phyloP scores from a whole-genome alignment of 805 yeast genomes.

The Yarrowia sp. region DNA sequence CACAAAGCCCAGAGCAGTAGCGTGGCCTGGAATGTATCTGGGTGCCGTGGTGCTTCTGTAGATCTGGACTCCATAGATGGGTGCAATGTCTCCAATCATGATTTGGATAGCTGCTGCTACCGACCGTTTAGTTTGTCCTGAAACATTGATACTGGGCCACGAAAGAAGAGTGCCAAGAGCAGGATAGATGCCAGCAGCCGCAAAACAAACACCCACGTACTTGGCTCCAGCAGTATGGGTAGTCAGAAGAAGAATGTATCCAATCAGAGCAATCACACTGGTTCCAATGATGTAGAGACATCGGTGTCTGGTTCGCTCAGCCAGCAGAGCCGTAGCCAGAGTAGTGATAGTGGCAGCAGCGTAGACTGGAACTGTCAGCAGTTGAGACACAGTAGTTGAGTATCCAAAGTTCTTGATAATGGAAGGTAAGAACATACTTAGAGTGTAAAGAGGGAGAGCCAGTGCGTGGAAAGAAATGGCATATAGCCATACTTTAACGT shows the following conservation, averaged over 20 bases:
- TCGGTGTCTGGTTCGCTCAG: constrained; percentile 32
- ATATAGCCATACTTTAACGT: background rate
- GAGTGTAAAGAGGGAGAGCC: constrained; percentile 15
- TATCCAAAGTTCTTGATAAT: constrained; percentile 47
- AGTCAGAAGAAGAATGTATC: background rate
- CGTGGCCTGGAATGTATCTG: constrained; percentile 1
- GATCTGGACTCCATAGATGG: constrained; percentile 13
- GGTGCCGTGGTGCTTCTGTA: constrained; percentile 13
- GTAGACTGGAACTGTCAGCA: constrained; percentile 47
- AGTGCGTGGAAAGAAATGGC: background rate
- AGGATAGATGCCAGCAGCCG: constrained; percentile 11
- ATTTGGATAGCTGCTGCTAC: constrained; percentile 13
- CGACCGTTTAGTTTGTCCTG: constrained; percentile 5
- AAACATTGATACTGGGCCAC: constrained; percentile 1
- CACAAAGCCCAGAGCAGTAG: background rate
- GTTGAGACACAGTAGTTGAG: constrained; percentile 42
- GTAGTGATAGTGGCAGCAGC: constrained; percentile 39
- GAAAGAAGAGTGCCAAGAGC: constrained; percentile 4
- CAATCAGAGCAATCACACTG: constrained; percentile 41
- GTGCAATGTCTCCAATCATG: constrained; percentile 18
- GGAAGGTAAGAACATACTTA: constrained; percentile 47
- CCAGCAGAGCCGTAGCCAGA: background rate
- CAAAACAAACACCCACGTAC: constrained; percentile 11
- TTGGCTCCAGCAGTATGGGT: background rate
- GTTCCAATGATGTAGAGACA: constrained; percentile 39